Evolutionary conservation across 179 eudicot genomes (phyloP).

Genomic region (Gypsophila paniculata): DNA sequence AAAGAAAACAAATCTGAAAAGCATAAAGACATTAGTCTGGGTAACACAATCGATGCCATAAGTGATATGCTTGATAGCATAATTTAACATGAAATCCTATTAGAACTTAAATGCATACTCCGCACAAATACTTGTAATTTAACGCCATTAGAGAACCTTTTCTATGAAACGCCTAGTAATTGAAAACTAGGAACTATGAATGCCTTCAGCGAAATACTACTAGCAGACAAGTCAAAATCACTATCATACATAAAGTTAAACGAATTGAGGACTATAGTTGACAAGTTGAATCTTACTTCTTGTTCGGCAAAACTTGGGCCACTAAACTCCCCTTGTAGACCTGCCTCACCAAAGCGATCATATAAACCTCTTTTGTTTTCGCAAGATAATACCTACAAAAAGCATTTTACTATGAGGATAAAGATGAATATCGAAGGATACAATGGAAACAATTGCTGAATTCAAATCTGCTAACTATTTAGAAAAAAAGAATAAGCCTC

Average conservation of each 20-base stretch:
- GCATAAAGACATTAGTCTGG: too few relatives aligned
- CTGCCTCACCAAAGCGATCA: constrained; percentile 88
- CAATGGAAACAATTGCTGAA: constrained; percentile 9
- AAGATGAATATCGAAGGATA: constrained; percentile 17
- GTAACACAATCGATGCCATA: too few relatives aligned
- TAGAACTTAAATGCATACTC: not conserved
- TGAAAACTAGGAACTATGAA: not conserved
- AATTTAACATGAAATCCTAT: too few relatives aligned
- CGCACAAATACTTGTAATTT: too few relatives aligned
- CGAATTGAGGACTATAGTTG: not conserved
- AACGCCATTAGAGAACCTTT: not conserved
- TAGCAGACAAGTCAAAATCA: not conserved
- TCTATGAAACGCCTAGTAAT: not conserved
- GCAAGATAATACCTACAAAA: constrained; percentile 69
- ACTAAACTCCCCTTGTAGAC: constrained; percentile 60
- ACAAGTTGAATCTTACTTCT: constrained; percentile 45
- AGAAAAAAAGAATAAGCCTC: not conserved
- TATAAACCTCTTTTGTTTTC: constrained; percentile 74
- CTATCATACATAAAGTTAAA: not conserved
- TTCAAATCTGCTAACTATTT: not conserved
- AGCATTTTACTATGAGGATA: constrained; percentile 31
- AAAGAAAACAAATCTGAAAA: too few relatives aligned
- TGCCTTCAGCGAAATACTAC: not conserved
- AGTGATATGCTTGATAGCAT: too few relatives aligned
- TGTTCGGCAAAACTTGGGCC: constrained; percentile 47